Evolutionary conservation across 352 stramenopile genomes (phyloP).

Genomic region (Globisporangium cylindrosporum): DNA sequence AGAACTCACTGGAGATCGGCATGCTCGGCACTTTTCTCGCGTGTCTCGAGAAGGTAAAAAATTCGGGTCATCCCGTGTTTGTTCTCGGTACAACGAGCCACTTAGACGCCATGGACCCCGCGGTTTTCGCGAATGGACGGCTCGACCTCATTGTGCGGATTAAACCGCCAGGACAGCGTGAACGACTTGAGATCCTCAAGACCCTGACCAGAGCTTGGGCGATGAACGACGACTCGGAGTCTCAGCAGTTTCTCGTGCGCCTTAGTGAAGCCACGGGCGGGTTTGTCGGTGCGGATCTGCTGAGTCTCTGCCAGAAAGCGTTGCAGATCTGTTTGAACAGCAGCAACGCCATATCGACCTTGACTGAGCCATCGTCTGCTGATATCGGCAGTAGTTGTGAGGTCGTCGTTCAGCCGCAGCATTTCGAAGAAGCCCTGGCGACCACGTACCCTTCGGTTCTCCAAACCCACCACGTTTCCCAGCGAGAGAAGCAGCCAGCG

Average conservation of each 20-base stretch:
- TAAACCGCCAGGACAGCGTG: conserved; percentile 90
- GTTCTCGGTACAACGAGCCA: conserved; percentile 78
- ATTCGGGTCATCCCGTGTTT: conserved; percentile 41
- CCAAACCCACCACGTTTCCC: conserved; percentile 93
- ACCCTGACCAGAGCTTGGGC: conserved; percentile 89
- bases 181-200: conserved; percentile 90
- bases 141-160: conserved; percentile 96
- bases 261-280: conserved; percentile 95
- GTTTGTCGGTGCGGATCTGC: conserved; percentile 89
- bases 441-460: conserved; percentile 94
- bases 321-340: conserved; percentile 57
- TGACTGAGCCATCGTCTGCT: background rate
- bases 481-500: conserved; percentile 35
- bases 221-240: conserved; percentile 21
- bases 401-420: conserved; percentile 19
- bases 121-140: conserved; percentile 93
- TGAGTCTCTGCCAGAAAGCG: conserved; percentile 73
- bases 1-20: conserved; percentile 64
- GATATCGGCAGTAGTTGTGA: background rate
- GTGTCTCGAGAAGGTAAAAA: conserved; percentile 75
- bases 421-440: conserved; percentile 88
- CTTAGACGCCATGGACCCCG: conserved; percentile 84
- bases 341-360: background rate
- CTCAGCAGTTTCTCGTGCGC: conserved; percentile 75
- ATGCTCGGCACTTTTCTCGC: conserved; percentile 85